A percentile compares a stretch with the other conserved stretches of the same genome.
Evolutionary conservation across 2,329 filamentous ascomycete species (phyloP).

Genomic region (Apiospora koreana): DNA sequence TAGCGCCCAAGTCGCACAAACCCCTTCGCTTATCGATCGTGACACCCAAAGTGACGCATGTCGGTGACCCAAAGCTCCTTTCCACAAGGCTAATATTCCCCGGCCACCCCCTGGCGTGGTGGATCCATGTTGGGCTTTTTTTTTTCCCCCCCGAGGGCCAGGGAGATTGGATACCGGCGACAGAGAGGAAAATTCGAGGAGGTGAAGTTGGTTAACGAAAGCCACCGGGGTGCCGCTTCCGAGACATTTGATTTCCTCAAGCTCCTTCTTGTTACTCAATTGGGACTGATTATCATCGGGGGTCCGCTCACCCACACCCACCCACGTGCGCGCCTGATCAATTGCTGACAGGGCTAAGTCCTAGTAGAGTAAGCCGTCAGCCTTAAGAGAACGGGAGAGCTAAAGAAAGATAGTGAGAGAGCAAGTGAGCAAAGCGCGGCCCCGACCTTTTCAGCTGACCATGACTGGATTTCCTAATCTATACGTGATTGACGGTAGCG

Average conservation of each 20-base stretch:
- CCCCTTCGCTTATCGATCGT: not conserved
- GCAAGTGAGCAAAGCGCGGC: not conserved
- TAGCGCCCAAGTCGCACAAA: not conserved
- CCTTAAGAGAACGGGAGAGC: not conserved
- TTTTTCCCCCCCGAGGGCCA: too few species aligned
- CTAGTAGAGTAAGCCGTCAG: not conserved
- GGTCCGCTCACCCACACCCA: not conserved
- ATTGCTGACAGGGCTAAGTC: not conserved
- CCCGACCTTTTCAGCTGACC: not conserved
- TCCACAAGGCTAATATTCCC: not conserved
- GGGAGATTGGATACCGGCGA: not conserved
- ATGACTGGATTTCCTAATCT: not conserved
- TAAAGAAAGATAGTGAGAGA: too few species aligned
- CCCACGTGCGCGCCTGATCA: not conserved
- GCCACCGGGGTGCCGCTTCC: not conserved
- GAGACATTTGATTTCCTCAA: not conserved
- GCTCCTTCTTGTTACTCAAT: not conserved
- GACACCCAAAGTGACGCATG: not conserved
- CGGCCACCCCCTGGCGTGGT: not conserved
- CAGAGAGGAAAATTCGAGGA: too few species aligned
- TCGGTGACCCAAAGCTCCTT: not conserved
- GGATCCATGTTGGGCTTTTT: not conserved
- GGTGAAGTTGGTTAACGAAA: not conserved
- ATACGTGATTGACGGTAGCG: slow-evolving; percentile 1
- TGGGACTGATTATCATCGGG: not conserved